These are phyloP conservation scores for Boletales sp. DNA, from an alignment of 768 basidiomycete species.

Conservation along the genomic window DNA sequence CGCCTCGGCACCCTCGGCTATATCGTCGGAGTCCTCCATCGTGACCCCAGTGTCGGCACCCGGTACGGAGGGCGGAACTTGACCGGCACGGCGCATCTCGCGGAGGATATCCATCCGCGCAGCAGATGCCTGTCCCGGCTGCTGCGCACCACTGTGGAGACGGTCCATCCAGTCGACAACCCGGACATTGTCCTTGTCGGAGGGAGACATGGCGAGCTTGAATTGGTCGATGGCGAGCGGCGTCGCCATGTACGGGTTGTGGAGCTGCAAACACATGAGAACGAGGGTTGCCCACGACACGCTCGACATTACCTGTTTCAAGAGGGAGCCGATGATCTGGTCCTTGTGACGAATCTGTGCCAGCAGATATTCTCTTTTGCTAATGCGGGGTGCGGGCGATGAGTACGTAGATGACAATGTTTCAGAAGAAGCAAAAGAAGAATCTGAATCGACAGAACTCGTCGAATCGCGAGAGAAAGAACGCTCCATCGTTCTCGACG, in stretches of 20 bases:
- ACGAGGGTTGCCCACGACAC: background rate
- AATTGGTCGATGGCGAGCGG: constrained; percentile 79
- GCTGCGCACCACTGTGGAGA: constrained; percentile 56
- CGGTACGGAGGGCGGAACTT: background rate
- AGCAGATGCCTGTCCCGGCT: constrained; percentile 38
- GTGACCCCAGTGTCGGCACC: background rate
- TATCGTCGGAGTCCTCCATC: constrained; percentile 39
- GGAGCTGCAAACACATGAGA: constrained; percentile 33
- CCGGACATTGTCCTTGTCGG: constrained; percentile 63
- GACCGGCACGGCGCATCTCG: constrained; percentile 31
- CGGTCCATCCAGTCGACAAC: constrained; percentile 77
- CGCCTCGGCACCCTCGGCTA: constrained; percentile 26
- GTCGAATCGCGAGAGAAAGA: constrained; percentile 16
- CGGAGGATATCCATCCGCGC: constrained; percentile 27
- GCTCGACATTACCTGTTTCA: constrained; percentile 61
- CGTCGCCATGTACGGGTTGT: constrained; percentile 78
- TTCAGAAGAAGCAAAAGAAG: constrained; percentile 32
- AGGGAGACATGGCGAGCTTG: constrained; percentile 71
- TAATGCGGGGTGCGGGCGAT: constrained; percentile 35
- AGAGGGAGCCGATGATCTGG: constrained; percentile 76
- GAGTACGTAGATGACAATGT: constrained; percentile 35
- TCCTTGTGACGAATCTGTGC: constrained; percentile 88
- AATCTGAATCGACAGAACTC: constrained; percentile 25
- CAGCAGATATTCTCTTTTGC: constrained; percentile 83
- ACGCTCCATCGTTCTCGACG: constrained; percentile 10